Percentiles rank a stretch among this genome's conserved stretches.
Evolutionary conservation across 1,139 yeast species (phyloP).

Genomic region (Wickerhamomyces sp.): DNA sequence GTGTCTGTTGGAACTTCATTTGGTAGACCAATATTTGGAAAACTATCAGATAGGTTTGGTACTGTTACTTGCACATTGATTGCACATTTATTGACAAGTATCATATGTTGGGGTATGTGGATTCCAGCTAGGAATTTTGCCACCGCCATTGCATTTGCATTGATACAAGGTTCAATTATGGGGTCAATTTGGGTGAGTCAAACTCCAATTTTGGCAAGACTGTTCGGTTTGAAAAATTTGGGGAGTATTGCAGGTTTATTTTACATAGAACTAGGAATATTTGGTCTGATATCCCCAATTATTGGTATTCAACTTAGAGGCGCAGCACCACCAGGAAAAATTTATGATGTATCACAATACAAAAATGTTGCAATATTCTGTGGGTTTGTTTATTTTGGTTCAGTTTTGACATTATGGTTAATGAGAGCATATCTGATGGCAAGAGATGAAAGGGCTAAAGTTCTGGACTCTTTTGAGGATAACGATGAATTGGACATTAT

Average conservation of each 20-base stretch:
- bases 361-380: conserved; percentile 46
- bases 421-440: conserved; percentile 47
- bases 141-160: conserved; percentile 42
- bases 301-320: conserved; percentile 45
- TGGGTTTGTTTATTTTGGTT: conserved; percentile 44
- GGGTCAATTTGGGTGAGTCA: conserved; percentile 34
- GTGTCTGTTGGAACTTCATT: conserved; percentile 56
- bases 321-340: conserved; percentile 24
- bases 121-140: conserved; percentile 53
- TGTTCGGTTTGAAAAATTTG: conserved; percentile 45
- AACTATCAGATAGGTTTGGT: conserved; percentile 49
- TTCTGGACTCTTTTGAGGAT: conserved; percentile 17
- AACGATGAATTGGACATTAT: conserved; percentile 20
- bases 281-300: conserved; percentile 49
- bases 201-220: conserved; percentile 26
- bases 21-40: conserved; percentile 60
- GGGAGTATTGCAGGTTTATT: conserved; percentile 41
- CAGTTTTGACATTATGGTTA: conserved; percentile 33
- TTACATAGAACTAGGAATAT: conserved; percentile 42
- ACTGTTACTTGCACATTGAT: conserved; percentile 42
- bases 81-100: conserved; percentile 27
- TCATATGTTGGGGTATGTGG: conserved; percentile 52
- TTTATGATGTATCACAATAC: conserved; percentile 39
- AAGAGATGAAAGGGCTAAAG: conserved; percentile 33
- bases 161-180: conserved; percentile 45